These are phyloP conservation scores for Nakaseomyces delphensis DNA, from an alignment of 1,139 yeast species.

Conservation along the genomic window DNA sequence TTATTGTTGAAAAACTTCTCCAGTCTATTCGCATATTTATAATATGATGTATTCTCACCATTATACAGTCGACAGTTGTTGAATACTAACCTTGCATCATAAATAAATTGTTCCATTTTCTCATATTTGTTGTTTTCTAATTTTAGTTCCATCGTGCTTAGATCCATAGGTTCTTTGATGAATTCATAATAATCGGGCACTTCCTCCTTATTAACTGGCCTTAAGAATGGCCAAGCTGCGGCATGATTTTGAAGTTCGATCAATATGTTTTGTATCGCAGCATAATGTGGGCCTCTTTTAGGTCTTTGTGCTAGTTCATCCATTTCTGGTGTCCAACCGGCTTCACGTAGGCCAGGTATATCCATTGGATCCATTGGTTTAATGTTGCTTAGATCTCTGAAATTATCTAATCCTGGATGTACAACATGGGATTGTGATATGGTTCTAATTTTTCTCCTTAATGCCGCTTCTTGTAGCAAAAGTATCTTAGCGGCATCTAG, in stretches of 20 bases:
- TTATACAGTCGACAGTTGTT: conserved; percentile 86
- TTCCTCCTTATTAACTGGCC: conserved; percentile 86
- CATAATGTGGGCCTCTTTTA: conserved; percentile 89
- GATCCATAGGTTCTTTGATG: conserved; percentile 98
- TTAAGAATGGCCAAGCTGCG: conserved; percentile 97
- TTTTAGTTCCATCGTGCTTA: conserved; percentile 89
- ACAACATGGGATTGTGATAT: conserved; percentile 74
- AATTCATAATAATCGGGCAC: conserved; percentile 95
- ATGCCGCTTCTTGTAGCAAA: conserved; percentile 82
- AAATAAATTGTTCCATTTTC: conserved; percentile 81
- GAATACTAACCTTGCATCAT: conserved; percentile 78
- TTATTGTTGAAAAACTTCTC: conserved; percentile 80
- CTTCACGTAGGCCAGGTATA: conserved; percentile 82
- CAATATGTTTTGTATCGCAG: conserved; percentile 79
- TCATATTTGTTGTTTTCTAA: conserved; percentile 88
- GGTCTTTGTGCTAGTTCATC: conserved; percentile 94
- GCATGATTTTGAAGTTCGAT: conserved; percentile 90
- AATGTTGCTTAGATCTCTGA: conserved; percentile 46
- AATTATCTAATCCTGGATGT: conserved; percentile 70
- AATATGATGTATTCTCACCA: conserved; percentile 83
- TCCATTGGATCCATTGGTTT: conserved; percentile 58
- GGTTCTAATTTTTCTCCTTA: conserved; percentile 71
- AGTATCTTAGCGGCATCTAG: conserved; percentile 82
- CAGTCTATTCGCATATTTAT: conserved; percentile 81
- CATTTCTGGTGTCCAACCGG: conserved; percentile 99